These are phyloP conservation scores for Endoconidiophora laricicola DNA, from an alignment of 2,329 filamentous ascomycete species.

Conservation along the genomic window DNA sequence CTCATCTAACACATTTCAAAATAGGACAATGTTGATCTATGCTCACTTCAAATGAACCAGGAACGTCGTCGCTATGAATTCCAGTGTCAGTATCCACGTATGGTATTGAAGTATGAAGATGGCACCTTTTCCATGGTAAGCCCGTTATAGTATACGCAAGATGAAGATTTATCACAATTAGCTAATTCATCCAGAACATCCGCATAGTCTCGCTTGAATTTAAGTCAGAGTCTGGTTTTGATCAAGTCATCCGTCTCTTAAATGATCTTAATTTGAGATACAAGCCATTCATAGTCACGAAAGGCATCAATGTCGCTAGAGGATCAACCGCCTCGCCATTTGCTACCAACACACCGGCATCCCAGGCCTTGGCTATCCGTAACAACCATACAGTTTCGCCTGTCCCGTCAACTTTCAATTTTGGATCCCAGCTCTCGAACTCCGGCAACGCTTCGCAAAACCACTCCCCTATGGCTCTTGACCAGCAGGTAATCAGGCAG, in stretches of 20 bases:
- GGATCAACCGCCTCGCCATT: slow-evolving; percentile 10
- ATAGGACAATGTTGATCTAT: slow-evolving; percentile 9
- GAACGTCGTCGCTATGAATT: slow-evolving; percentile 10
- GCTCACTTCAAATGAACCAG: background rate
- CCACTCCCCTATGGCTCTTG: background rate
- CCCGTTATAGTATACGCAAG: background rate
- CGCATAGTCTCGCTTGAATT: slow-evolving; percentile 11
- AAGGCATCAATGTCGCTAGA: background rate
- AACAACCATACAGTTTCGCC: slow-evolving; percentile 10
- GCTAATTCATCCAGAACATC: slow-evolving; percentile 1
- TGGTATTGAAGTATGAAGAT: slow-evolving; percentile 11
- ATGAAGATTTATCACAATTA: background rate
- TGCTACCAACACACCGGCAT: background rate
- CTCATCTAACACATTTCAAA: background rate
- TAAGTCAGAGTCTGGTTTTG: slow-evolving; percentile 4
- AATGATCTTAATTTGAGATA: slow-evolving; percentile 9
- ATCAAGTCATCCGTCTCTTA: slow-evolving; percentile 7
- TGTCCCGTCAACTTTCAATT: background rate
- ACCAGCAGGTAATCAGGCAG: background rate
- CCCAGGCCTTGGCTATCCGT: background rate
- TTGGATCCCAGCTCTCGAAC: slow-evolving; percentile 1
- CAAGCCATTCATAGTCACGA: slow-evolving; percentile 7
- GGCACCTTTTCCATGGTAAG: slow-evolving; percentile 4
- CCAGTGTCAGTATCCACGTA: slow-evolving; percentile 8
- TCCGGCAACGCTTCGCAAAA: background rate